phyloP scores from a whole-genome alignment of 2,329 filamentous ascomycete species.

The Pyricularia sp. region DNA sequence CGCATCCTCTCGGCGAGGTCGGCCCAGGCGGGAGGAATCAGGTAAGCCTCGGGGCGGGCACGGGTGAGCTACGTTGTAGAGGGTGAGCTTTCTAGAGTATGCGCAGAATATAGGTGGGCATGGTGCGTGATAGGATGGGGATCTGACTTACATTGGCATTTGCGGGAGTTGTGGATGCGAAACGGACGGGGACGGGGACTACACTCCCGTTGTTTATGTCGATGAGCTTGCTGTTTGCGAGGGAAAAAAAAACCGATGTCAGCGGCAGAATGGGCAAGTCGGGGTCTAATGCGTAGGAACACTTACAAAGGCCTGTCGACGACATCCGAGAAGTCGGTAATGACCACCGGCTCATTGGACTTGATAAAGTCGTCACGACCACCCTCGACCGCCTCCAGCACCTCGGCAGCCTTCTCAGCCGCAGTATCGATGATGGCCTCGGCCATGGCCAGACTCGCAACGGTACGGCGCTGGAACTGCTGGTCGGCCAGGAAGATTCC shows the following conservation, averaged over 20 bases:
- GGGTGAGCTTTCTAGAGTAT: neutral
- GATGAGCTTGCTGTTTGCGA: neutral
- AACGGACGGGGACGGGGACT: neutral
- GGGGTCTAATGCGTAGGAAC: neutral
- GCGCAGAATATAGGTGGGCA: neutral
- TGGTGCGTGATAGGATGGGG: neutral
- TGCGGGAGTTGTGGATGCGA: neutral
- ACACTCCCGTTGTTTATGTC: neutral
- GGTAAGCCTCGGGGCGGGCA: neutral
- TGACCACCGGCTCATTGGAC: neutral
- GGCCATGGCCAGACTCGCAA: neutral
- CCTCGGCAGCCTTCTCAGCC: neutral
- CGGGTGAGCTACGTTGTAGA: neutral
- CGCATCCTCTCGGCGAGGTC: neutral
- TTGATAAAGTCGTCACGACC: neutral
- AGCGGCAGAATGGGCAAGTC: neutral
- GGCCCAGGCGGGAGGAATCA: neutral
- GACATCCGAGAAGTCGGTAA: neutral
- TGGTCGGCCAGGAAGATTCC: conserved; percentile 2
- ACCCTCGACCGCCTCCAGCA: neutral
- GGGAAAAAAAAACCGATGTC: neutral
- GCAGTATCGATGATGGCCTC: conserved; percentile 1
- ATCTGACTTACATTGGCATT: neutral
- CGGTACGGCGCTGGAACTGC: conserved; percentile 2
- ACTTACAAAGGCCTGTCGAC: neutral